Evolutionary conservation across 1,284 basidiomycete species (phyloP), one percentile per base, ranked within the genome.

Genomic region (Moesziomyces globuligerus): DNA sequence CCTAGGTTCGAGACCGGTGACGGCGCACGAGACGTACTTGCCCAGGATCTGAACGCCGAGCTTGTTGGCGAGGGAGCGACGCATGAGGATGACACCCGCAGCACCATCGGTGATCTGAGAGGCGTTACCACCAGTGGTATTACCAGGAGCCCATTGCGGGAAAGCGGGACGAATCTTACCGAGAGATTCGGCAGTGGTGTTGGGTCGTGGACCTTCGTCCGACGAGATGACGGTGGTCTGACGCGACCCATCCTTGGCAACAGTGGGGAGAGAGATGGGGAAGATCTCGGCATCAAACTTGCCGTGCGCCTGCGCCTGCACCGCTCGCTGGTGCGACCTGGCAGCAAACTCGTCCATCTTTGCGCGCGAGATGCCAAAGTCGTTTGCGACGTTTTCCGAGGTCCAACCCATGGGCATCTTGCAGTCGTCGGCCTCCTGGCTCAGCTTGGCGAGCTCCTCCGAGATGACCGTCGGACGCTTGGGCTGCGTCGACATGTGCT

Each of bases 71-170:
- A 91, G 91, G 59, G 86, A 85, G 61, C 93, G 85, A n/a, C 88
- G 89, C 93, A 94, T 95, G 67, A 95, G 82, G 60, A 95, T 77
- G 2, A 92, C 88, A 15, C 91, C 90, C 0, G 93, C 92, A 8
- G 90, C 91, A 18, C 93, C 93, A 78, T 95, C 93, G 6, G 93
- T 93, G 61, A 94, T 87, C 72, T 84, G 81, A n/a, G 66, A 71
- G 88, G 93, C 91, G 83, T 94, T 95, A 20, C 92, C 92, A n/a
- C 91, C 92, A 6, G 92, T 94, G 17, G 91, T 92, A 40, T 87
- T 87, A 1, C 85, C 83, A 9, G 88, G 88, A 3, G 89, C 89
- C 91, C 92, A 94, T 74, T 94, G 90, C 36, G 92, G 92, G 84
- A 94, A 95, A 3, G 93, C 93, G 5, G 90, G 70, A 55, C 87